phyloP scores from a whole-genome alignment of 495 filamentous ascomycete species.

The Zalerion maritima region DNA sequence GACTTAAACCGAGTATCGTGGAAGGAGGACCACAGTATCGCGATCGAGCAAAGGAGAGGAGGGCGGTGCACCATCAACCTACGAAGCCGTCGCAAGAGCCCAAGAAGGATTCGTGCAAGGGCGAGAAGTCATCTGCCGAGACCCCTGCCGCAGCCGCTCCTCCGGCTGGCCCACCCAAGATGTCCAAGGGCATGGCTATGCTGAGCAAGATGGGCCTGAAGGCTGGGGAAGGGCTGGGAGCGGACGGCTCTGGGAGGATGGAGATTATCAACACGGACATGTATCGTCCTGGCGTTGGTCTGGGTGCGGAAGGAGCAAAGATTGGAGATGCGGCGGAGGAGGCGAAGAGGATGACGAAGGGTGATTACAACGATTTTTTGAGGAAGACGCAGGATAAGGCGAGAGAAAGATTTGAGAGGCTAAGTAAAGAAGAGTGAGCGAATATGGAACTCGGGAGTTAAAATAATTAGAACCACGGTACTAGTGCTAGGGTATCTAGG shows the following conservation, averaged over 20 bases:
- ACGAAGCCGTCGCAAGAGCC: conserved; percentile 26
- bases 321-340: conserved; percentile 74
- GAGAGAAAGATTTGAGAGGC: conserved; percentile 59
- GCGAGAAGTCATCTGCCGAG: conserved; percentile 14
- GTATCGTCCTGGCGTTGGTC: conserved; percentile 70
- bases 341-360: conserved; percentile 55
- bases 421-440: conserved; percentile 18
- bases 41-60: conserved; percentile 70
- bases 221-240: conserved; percentile 66
- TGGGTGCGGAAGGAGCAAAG: conserved; percentile 72
- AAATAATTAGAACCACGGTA: too few relatives aligned
- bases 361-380: conserved; percentile 58
- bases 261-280: conserved; percentile 64
- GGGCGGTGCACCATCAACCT: conserved; percentile 57
- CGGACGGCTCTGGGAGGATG: conserved; percentile 60
- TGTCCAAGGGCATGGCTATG: conserved; percentile 73
- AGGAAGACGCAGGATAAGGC: conserved; percentile 67
- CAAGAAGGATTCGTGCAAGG: conserved; percentile 17
- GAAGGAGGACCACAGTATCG: conserved; percentile 44
- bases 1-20: conserved; percentile 14
- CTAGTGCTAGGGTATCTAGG: too few relatives aligned
- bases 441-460: neutral
- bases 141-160: neutral
- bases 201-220: conserved; percentile 89
- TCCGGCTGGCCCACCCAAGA: conserved; percentile 15